Conservation (phyloP, 2,329 filamentous ascomycete species). For the Fusarium sp. region DNA sequence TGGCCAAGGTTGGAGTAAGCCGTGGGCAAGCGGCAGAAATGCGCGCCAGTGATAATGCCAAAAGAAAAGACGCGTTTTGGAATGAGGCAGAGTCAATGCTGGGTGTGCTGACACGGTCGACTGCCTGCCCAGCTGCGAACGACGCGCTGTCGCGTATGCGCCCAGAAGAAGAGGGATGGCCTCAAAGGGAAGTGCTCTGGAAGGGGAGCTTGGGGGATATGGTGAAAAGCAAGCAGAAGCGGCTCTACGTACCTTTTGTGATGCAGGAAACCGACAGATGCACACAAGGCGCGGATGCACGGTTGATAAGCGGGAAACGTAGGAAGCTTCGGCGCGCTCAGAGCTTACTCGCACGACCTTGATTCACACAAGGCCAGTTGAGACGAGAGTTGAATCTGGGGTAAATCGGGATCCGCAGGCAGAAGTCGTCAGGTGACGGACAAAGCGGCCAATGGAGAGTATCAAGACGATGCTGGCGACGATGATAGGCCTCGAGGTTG, state of each 20-base stretch:
- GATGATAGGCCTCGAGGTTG: slow-evolving; percentile 65
- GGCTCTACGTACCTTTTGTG: slow-evolving; percentile 44
- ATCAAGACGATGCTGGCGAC: slow-evolving; percentile 56
- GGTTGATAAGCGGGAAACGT: slow-evolving; percentile 24
- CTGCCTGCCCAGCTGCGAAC: slow-evolving; percentile 7
- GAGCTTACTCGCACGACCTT: slow-evolving; percentile 36
- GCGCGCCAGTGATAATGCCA: slow-evolving; percentile 10
- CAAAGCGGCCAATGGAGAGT: slow-evolving; percentile 60
- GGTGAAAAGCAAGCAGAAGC: slow-evolving; percentile 9
- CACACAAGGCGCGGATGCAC: slow-evolving; percentile 35
- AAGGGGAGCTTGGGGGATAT: background rate
- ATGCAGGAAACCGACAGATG: slow-evolving; percentile 26
- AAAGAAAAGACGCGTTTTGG: slow-evolving; percentile 24
- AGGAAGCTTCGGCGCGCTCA: slow-evolving; percentile 30
- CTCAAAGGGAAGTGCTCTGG: background rate
- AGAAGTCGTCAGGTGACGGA: slow-evolving; percentile 64
- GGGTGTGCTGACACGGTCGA: slow-evolving; percentile 18
- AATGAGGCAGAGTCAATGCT: background rate
- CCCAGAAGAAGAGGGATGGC: background rate
- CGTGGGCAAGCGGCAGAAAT: slow-evolving; percentile 12
- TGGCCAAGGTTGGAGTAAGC: slow-evolving; percentile 13
- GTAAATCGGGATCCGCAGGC: slow-evolving; percentile 50
- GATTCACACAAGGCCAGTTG: slow-evolving; percentile 36
- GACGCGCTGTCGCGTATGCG: slow-evolving; percentile 18
- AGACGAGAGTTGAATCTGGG: slow-evolving; percentile 37